Evolutionary conservation across 331 rosid genomes (phyloP).

Genomic region (Dryas integrifolia): DNA sequence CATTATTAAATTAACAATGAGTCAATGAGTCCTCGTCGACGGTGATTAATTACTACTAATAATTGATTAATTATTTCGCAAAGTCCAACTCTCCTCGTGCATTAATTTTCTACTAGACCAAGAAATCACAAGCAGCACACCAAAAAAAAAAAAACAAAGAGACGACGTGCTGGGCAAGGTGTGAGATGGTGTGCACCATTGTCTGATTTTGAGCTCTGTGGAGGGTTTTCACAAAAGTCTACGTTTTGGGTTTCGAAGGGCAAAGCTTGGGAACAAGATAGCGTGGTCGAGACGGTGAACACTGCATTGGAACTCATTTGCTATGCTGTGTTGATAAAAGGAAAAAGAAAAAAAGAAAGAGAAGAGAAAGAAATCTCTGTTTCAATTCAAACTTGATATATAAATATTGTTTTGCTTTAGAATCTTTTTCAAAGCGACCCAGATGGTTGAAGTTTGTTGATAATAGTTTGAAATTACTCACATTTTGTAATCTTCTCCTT

Average conservation of each 20-base stretch:
- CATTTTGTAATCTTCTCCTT: conserved; percentile 30
- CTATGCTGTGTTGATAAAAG: not conserved
- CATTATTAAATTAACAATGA: conserved; percentile 10
- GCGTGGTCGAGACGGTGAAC: conserved; percentile 83
- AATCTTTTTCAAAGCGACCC: not conserved
- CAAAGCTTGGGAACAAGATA: conserved; percentile 51
- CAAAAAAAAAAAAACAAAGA: conserved; percentile 5
- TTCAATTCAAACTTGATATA: conserved; percentile 29
- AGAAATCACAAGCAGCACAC: not conserved
- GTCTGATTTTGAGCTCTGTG: conserved; percentile 29
- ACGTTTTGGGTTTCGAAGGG: conserved; percentile 33
- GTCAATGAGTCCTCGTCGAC: not conserved
- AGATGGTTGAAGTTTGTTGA: conserved; percentile 8
- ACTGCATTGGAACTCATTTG: conserved; percentile 47
- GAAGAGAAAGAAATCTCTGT: not conserved
- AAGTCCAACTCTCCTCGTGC: conserved; percentile 27
- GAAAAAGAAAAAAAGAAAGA: not conserved
- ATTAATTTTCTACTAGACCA: conserved; percentile 16
- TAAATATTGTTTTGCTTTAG: not conserved
- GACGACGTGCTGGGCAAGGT: conserved; percentile 63
- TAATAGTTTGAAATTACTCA: conserved; percentile 42
- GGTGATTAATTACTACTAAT: conserved; percentile 21
- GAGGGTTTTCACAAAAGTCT: conserved; percentile 27
- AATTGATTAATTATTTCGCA: conserved; percentile 35
- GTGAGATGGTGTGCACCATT: conserved; percentile 57